Evolutionary conservation across 164 flowering plant genomes (phyloP), one percentile per base, ranked within the genome.

Genomic region (Dillenia turbinata): DNA sequence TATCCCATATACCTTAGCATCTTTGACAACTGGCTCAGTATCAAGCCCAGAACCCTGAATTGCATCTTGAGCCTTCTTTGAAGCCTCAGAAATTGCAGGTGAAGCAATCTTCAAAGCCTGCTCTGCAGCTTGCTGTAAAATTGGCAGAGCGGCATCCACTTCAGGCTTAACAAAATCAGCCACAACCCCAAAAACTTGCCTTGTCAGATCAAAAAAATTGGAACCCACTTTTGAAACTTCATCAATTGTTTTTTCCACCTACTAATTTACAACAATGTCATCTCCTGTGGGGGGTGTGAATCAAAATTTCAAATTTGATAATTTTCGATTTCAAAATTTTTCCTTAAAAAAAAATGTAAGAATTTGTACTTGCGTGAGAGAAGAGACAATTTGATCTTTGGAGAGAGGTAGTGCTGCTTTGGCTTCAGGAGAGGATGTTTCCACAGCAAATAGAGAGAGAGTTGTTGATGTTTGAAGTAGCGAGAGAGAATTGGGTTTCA

Each of bases 11-110:
- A 88, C 98, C 98, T 93, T 88, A 24, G 90, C 96, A 63, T 86
- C 94, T 71, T 45, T 68, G 24, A 79, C 12, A 67, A 89, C 86
- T 26, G 95, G 85, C 57, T 80, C 73, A 4, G 95, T 71, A 63
- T 90, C 91, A 62, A 94, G 22, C 24, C 97, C 97, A 13, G 90
- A 65, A 72, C 81, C 79, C 68, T 83, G 80, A 50, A 93, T 72
- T 45, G 87, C 88, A 55, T 89, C 92, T 69, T 81, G 86, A 52
- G 98, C 93, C 66, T 81, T 84, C 85, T 86, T 87, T 1, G 93
- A 78, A 54, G 82, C 93, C 61, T 80, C 95, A 6, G 91, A 85
- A 57, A 90, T 54, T 1, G 74, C 78, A 1, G 97, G 98, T 17
- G 87, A 82, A 54, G 92, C 92, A 6, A 83, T 58, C 80, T 90